Base-by-base conservation (phyloP, 495 filamentous ascomycete genomes). In the Umbilicaria muhlenbergii region DNA sequence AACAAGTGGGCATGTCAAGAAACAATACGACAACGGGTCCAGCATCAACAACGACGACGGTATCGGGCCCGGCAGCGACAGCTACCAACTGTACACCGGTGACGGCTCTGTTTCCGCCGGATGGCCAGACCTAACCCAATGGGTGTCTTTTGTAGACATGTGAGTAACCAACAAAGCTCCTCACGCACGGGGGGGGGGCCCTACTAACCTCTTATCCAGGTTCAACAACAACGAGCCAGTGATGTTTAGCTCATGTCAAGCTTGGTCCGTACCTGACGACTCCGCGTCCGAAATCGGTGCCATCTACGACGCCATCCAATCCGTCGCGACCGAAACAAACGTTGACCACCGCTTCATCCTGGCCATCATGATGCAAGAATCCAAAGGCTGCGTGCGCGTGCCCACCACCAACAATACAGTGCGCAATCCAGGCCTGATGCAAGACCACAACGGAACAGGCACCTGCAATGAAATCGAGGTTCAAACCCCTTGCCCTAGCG, bases 341-440 rank as follows among this genome's bases (percentile, higher is more conserved):
- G 52, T 77, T 16, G 68, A 74, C 45, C 59, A 72, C 17, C 74
- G 75, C 38, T 77, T 72, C 55, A 70, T 80, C 47, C 53, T 80
- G 44, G 66, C 69, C 2, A 59, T 74, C 42, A 51, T 77, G 32
- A 69, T 78, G 61, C 74, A 78, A 55, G 74, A 78, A 50, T 67
- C 61, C 58, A 67, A 66, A 45, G 75, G 74, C 46, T 77, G 73
- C 54, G 73, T 71, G 21, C 66, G 70, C 35, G 68, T 60, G n/a
- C 60, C 58, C 1, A 67, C 68, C 14, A 69, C 68, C 36, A 55
- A 62, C 49, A 55, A 61, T 47, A 56, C 58, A 14, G 60, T 70
- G 44, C 38, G n/a, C 47, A 76, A 76, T 53, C 70, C 70, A 0
- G 72, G 72, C 36, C 56, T 76, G 5, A 74, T 76, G 71, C 72